Percentiles rank a stretch among this genome's conserved stretches.
Conservation (phyloP, 441 rosid genomes). For the Adansonia gregorii region DNA sequence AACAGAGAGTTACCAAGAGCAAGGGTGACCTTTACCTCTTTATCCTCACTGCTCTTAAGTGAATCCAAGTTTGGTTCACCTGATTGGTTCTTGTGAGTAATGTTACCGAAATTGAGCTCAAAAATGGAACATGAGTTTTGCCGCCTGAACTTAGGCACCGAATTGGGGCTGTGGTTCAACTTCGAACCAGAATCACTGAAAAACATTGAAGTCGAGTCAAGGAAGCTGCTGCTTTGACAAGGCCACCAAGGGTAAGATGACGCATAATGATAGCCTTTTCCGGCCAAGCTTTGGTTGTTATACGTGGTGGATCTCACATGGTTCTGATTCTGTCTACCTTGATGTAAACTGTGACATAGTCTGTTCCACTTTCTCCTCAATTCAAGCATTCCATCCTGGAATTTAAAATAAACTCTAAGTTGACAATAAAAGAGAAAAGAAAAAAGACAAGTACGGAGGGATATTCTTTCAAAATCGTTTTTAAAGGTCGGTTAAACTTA, state of each 20-base stretch:
- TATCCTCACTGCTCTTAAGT: slow-evolving; percentile 54
- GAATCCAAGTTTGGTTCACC: slow-evolving; percentile 62
- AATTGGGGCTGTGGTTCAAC: slow-evolving; percentile 37
- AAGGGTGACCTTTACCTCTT: slow-evolving; percentile 73
- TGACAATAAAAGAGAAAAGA: neutral
- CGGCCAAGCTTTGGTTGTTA: slow-evolving; percentile 32
- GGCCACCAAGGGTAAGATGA: slow-evolving; percentile 60
- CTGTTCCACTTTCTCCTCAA: slow-evolving; percentile 76
- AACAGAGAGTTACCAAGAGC: slow-evolving; percentile 61
- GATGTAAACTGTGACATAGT: slow-evolving; percentile 63
- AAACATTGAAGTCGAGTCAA: slow-evolving; percentile 51
- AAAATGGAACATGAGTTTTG: slow-evolving; percentile 66
- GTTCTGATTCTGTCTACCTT: slow-evolving; percentile 37
- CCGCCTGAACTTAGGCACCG: slow-evolving; percentile 68
- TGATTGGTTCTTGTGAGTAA: slow-evolving; percentile 38
- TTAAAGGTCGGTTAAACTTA: neutral
- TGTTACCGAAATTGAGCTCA: slow-evolving; percentile 59
- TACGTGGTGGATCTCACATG: slow-evolving; percentile 26
- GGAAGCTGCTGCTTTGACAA: slow-evolving; percentile 45
- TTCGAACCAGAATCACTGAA: slow-evolving; percentile 50
- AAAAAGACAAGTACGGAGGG: neutral
- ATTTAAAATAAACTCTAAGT: slow-evolving; percentile 20
- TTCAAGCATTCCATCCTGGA: slow-evolving; percentile 59
- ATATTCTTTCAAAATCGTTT: neutral
- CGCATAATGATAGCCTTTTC: slow-evolving; percentile 38